phyloP scores from a whole-genome alignment of 2,329 filamentous ascomycete species.

The Curvularia verruculosa region DNA sequence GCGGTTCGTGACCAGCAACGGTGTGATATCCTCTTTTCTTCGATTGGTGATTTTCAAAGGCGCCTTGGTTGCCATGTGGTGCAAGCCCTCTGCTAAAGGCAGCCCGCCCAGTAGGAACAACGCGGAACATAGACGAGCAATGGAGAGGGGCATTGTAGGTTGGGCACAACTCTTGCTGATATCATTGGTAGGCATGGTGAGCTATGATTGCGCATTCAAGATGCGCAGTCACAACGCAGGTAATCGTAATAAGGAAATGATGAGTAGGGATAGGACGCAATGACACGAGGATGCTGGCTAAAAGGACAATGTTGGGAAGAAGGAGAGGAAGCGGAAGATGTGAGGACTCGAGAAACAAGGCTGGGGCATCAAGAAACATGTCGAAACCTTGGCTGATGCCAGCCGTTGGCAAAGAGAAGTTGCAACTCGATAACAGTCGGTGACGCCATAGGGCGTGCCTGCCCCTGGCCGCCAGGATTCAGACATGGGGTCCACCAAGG shows the following conservation, averaged over 20 bases:
- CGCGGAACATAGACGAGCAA: constrained; percentile 29
- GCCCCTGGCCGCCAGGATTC: constrained; percentile 11
- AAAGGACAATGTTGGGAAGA: constrained; percentile 21
- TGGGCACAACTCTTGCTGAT: constrained; percentile 11
- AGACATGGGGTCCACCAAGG: constrained; percentile 26
- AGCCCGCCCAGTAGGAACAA: constrained; percentile 31
- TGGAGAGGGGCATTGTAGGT: constrained; percentile 15
- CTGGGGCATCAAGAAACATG: constrained; percentile 28
- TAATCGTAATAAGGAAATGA: constrained; percentile 14
- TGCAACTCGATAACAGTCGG: constrained; percentile 24
- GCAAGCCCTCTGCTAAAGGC: constrained; percentile 34
- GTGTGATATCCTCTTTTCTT: constrained; percentile 50
- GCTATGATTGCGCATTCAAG: constrained; percentile 17
- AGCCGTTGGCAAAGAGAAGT: constrained; percentile 28
- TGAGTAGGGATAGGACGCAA: constrained; percentile 19
- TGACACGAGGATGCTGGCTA: constrained; percentile 20
- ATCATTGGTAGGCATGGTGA: constrained; percentile 27
- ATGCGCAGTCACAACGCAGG: constrained; percentile 19
- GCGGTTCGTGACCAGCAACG: constrained; percentile 72
- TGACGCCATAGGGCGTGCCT: constrained; percentile 34
- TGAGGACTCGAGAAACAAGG: not conserved
- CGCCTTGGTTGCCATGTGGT: constrained; percentile 43
- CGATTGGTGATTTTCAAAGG: constrained; percentile 35
- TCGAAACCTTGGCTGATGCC: constrained; percentile 22
- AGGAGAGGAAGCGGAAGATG: constrained; percentile 3